Evolutionary conservation across 257 asterid species (phyloP).

Genomic region (Catharanthus roseus): DNA sequence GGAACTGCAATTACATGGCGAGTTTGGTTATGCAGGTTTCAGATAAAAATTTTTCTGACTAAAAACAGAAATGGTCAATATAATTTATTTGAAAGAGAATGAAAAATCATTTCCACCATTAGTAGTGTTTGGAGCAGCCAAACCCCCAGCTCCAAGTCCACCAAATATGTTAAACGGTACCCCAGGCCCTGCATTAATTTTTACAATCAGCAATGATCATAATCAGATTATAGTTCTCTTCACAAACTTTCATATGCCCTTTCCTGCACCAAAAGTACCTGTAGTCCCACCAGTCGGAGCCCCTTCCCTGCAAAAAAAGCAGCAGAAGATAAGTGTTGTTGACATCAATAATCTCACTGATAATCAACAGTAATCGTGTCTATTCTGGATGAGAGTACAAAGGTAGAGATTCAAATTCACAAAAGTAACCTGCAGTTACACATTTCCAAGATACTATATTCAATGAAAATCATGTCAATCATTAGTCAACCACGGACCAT

Average conservation of each 20-base stretch:
- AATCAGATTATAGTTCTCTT: not conserved
- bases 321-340: not conserved
- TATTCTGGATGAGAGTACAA: not conserved
- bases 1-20: slow-evolving; percentile 28
- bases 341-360: not conserved
- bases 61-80: not conserved
- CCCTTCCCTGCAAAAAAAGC: not conserved
- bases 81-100: not conserved
- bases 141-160: slow-evolving; percentile 50
- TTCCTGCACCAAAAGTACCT: not conserved
- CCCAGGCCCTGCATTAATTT: not conserved
- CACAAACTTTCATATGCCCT: not conserved
- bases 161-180: slow-evolving; percentile 51
- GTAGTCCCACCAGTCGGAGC: not conserved
- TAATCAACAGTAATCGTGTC: not conserved
- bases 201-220: not conserved
- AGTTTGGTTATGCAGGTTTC: not conserved
- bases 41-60: not conserved
- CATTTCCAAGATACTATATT: not conserved
- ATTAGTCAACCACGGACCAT: not conserved
- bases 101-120: slow-evolving; percentile 24
- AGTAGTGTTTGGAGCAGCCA: slow-evolving; percentile 30
- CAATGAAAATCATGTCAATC: not conserved
- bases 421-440: not conserved
- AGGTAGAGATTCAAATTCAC: not conserved